A percentile compares a stretch with the other conserved stretches of the same genome.
phyloP scores from a whole-genome alignment of 2,329 filamentous ascomycete genomes.

The Akanthomyces dipterigenus region DNA sequence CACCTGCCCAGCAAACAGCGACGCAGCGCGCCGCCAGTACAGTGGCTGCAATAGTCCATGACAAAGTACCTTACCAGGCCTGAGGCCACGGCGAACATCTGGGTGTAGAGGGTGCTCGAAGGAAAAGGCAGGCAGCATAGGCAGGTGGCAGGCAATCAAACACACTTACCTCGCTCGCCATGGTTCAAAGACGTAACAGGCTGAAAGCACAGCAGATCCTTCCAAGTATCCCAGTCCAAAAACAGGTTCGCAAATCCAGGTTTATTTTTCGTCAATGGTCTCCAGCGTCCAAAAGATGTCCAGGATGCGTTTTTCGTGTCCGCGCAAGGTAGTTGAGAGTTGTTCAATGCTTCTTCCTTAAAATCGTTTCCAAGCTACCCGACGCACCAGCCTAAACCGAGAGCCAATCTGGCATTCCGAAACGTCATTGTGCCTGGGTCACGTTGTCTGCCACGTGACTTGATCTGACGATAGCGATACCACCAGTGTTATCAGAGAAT shows the following conservation, averaged over 20 bases:
- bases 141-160: background rate
- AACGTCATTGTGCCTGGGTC: background rate
- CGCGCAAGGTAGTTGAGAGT: background rate
- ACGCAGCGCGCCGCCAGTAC: background rate
- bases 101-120: background rate
- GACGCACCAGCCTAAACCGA: background rate
- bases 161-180: constrained; percentile 11
- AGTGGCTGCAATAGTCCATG: too few species aligned
- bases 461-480: background rate
- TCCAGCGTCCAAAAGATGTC: background rate
- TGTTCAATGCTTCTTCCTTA: background rate
- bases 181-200: background rate
- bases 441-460: background rate
- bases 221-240: background rate
- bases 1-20: background rate
- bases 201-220: background rate
- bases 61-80: background rate
- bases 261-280: background rate
- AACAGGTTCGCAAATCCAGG: background rate
- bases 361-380: background rate
- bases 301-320: background rate
- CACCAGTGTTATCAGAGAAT: too few species aligned
- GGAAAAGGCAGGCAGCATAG: background rate
- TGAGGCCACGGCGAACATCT: too few species aligned
- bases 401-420: background rate